phyloP scores from a whole-genome alignment of 2,329 filamentous ascomycete genomes.

The Aureobasidium pullulans region DNA sequence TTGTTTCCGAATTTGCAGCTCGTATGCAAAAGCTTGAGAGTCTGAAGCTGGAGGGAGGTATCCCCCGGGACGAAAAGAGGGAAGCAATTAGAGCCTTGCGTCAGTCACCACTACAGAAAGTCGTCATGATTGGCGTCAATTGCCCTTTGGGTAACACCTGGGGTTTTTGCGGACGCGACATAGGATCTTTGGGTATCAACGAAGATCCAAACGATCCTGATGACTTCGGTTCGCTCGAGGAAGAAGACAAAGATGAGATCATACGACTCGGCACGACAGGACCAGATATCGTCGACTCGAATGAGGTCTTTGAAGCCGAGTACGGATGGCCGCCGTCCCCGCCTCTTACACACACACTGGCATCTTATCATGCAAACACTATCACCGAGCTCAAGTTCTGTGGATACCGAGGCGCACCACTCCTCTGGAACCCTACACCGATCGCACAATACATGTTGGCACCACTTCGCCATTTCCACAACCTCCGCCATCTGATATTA shows the following conservation, averaged over 20 bases:
- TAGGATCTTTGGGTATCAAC: conserved; percentile 24
- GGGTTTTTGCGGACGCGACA: conserved; percentile 30
- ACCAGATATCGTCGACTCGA: conserved; percentile 15
- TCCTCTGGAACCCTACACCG: conserved; percentile 31
- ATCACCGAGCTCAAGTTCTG: conserved; percentile 42
- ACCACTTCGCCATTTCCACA: conserved; percentile 35
- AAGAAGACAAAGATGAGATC: conserved; percentile 25
- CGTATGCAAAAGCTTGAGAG: conserved; percentile 34
- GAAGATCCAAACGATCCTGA: conserved; percentile 14
- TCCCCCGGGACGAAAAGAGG: conserved; percentile 40
- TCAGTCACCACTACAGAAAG: conserved; percentile 34
- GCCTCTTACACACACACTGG: conserved; percentile 37
- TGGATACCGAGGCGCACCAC: conserved; percentile 38
- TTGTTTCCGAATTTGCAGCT: conserved; percentile 37
- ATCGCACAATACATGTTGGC: conserved; percentile 33
- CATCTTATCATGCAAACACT: conserved; percentile 33
- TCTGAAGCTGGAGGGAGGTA: conserved; percentile 41
- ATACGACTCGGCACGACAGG: conserved; percentile 19
- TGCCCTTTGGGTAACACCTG: conserved; percentile 40
- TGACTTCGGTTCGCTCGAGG: conserved; percentile 23
- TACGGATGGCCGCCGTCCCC: conserved; percentile 35
- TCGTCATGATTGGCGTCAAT: conserved; percentile 39
- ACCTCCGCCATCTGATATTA: conserved; percentile 34
- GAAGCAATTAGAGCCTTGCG: conserved; percentile 38
- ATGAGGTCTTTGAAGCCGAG: conserved; percentile 28